Base-by-base conservation (phyloP, 1,139 yeast genomes). In the Yamadazyma dendronema region DNA sequence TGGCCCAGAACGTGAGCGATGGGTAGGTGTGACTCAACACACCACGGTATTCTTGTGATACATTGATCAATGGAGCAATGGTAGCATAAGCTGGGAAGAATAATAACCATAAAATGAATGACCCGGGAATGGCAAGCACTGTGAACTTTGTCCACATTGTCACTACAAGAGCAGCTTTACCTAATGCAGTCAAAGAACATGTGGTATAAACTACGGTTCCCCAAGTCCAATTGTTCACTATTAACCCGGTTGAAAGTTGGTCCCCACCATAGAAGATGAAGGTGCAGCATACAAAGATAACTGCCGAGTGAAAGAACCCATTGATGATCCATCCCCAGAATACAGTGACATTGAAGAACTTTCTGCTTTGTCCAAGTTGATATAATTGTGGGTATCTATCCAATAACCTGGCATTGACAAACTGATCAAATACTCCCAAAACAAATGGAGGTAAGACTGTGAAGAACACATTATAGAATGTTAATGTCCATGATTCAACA, bases 301-400 rank as follows among this genome's bases (percentile, higher is more conserved):
- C 68, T 2, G 89, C 87, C 8, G 97, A 88, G 57, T 94, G 99
- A 61, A 78, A 94, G 55, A 94, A 92, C 1, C 98, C 99, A 60
- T 94, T 94, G 35, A 81, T 66, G 36, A 92, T 85, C 98, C 98
- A 94, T 19, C 96, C 88, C 97, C 97, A 92, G 60, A 94, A 94
- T 33, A 89, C 90, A 6, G 80, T 72, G 6, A 89, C 96, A 49
- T 92, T 92, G 68, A 94, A 87, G 54, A 92, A 92, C 41, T 78
- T 81, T 25, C 95, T 85, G 46, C 78, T 72, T 60, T 92, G 97
- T 4, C 99, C 98, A 34, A 92, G 68, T 53, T 83, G 86, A 61
- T 94, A 94, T 35, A 94, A 67, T 56, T 87, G 96, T 0, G 99
- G 98, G 55, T 94, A 94, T 40, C 94, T 76, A 49, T 88, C 95